These are phyloP conservation scores for Trichoderma sp. DNA, from an alignment of 2,329 filamentous ascomycete species.

Conservation along the genomic window DNA sequence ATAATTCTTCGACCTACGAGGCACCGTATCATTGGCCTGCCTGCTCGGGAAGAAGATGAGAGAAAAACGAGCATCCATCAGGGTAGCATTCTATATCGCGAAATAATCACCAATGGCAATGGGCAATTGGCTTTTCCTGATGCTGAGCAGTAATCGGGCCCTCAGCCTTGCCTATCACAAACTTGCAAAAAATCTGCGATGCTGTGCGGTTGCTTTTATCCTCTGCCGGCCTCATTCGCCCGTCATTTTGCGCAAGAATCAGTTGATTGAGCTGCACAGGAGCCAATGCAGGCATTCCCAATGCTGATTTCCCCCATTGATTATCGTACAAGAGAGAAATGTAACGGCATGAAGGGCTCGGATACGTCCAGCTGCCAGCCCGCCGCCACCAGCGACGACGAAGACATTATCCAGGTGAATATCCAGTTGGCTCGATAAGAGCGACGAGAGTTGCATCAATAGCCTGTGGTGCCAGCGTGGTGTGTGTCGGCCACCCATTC, in stretches of 20 bases:
- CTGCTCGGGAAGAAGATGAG: not conserved
- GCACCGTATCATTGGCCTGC: not conserved
- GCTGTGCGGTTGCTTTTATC: conserved; percentile 7
- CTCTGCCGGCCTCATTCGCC: conserved; percentile 13
- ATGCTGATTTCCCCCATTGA: not conserved
- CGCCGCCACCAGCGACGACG: conserved; percentile 5
- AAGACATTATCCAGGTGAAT: conserved; percentile 14
- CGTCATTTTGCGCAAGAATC: not conserved
- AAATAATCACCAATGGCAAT: conserved; percentile 14
- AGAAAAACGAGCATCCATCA: not conserved
- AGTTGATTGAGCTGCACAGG: conserved; percentile 15
- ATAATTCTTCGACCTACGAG: conserved; percentile 21
- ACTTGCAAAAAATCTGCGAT: not conserved
- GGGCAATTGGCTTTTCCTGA: conserved; percentile 4
- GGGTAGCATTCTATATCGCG: conserved; percentile 7
- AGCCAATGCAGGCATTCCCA: conserved; percentile 16
- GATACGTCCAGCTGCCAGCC: conserved; percentile 11
- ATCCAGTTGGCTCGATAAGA: conserved; percentile 20
- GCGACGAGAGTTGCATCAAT: conserved; percentile 4
- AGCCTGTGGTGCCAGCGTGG: conserved; percentile 15
- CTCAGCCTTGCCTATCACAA: conserved; percentile 20
- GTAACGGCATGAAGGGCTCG: not conserved
- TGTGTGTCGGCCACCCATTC: conserved; percentile 15
- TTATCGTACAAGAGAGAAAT: conserved; percentile 1
- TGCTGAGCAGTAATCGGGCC: not conserved